Evolutionary conservation across 2,329 filamentous ascomycete species (phyloP).

Genomic region (Daldinia sp.): DNA sequence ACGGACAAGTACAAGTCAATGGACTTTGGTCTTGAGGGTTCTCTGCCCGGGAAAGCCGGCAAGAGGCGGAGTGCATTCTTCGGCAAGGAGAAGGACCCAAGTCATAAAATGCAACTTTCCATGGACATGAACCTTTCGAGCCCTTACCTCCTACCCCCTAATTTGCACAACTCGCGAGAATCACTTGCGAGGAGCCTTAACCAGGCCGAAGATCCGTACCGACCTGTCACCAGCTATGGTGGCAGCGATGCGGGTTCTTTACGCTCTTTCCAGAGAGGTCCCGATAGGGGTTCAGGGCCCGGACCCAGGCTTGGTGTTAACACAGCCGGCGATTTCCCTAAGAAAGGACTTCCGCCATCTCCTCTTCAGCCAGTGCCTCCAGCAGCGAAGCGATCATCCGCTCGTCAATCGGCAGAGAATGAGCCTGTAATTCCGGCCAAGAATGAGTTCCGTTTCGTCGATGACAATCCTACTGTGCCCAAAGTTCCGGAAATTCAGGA

Average conservation of each 20-base stretch:
- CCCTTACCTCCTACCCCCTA: constrained; percentile 93
- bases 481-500: constrained; percentile 54
- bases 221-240: constrained; percentile 69
- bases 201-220: constrained; percentile 86
- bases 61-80: constrained; percentile 61
- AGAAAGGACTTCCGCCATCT: constrained; percentile 61
- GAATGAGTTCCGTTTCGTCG: constrained; percentile 54
- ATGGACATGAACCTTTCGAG: constrained; percentile 82
- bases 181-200: constrained; percentile 83
- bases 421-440: constrained; percentile 41
- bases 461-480: constrained; percentile 48
- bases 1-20: constrained; percentile 90
- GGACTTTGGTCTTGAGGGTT: constrained; percentile 85
- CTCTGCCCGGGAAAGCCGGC: constrained; percentile 51
- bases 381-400: constrained; percentile 41
- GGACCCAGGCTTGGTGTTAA: constrained; percentile 34
- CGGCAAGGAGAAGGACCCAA: constrained; percentile 68
- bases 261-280: constrained; percentile 61
- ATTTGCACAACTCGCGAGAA: constrained; percentile 81
- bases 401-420: constrained; percentile 32
- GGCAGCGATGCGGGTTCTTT: constrained; percentile 68
- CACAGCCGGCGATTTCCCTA: constrained; percentile 49
- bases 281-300: constrained; percentile 55
- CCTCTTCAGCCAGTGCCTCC: constrained; percentile 48
- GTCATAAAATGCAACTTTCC: constrained; percentile 67